Evolutionary conservation across 2,329 filamentous ascomycete species (phyloP), one percentile per base, ranked within the genome.

Genomic region (Hypocrella siamensis): DNA sequence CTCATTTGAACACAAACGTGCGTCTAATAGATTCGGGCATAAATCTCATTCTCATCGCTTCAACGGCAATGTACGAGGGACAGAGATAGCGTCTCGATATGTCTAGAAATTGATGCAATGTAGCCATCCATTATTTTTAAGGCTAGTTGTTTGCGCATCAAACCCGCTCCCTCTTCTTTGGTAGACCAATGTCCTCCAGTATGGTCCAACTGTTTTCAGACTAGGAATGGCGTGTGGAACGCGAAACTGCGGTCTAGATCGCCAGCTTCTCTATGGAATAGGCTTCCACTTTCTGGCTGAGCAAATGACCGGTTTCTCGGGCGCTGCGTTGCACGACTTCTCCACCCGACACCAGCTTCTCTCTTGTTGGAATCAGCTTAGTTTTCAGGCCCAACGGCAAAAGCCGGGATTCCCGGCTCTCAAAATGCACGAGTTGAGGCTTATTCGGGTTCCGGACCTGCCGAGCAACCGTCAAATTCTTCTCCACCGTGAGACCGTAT

Each of bases 251-350:
- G 40, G 46, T 38, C 58, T 65, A 83, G 45, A 84, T 60, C 32
- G 67, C 54, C 43, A 93, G 75, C 54, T 74, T 72, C 58, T 93
- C 84, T 41, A 88, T 67, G 29, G 80, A 83, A 58, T 94, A 93
- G 42, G 77, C 73, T 34, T 79, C 80, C 38, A 86, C 78, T 49
- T 76, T 77, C 57, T 81, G 79, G 48, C 79, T 83, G 47, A 79
- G 72, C 51, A 92, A 57, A 53, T 80, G 73, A 14, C 80, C 82
- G 36, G 77, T 75, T 57, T 93, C 79, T 52, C 84, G 65, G 43
- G 60, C 63, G 43, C 66, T 84, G 42, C 82, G 70, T 50, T 69
- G 60, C 39, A 75, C 65, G 26, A 83, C 60, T 58, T 84, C 79
- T 14, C 83, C 82, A 34, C 74, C 75, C 29, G 67, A 62, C 42